These are phyloP conservation scores for Eucalyptus tenuipes DNA, from an alignment of 345 rosid genomes.

Conservation along the genomic window DNA sequence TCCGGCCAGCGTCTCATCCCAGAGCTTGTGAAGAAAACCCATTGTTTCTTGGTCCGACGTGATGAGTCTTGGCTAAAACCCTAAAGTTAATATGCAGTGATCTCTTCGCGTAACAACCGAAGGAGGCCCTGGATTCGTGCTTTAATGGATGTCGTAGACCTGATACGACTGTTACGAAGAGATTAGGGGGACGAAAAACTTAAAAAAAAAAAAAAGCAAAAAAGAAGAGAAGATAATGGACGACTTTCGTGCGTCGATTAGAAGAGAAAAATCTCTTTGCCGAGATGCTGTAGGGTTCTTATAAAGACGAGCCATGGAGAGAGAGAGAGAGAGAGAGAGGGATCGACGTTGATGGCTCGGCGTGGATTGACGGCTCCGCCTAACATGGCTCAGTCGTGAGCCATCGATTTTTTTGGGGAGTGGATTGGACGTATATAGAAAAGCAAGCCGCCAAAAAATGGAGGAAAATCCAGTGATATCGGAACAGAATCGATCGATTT, in stretches of 20 bases:
- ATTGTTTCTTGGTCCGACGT: slow-evolving; percentile 2
- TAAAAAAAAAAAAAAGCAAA: background rate
- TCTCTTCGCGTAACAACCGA: slow-evolving; percentile 31
- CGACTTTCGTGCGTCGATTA: background rate
- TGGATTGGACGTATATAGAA: background rate
- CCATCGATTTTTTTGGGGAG: background rate
- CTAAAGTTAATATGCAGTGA: background rate
- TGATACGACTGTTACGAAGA: slow-evolving; percentile 37
- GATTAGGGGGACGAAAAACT: slow-evolving; percentile 21
- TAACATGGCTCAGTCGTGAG: slow-evolving; percentile 1
- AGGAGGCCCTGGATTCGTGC: background rate
- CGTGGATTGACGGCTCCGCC: slow-evolving; percentile 13
- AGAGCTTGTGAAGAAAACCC: slow-evolving; percentile 72
- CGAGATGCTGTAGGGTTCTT: slow-evolving; percentile 13
- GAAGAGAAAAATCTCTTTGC: background rate
- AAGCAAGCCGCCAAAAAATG: background rate
- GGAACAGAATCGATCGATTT: background rate
- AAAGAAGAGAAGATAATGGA: slow-evolving; percentile 7
- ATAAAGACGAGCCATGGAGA: background rate
- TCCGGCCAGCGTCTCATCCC: slow-evolving; percentile 96
- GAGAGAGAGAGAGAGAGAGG: background rate
- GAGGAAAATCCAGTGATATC: background rate
- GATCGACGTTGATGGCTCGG: slow-evolving; percentile 4
- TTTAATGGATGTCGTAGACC: background rate
- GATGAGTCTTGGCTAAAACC: background rate